A percentile compares a stretch with the other conserved stretches of the same genome.
These are phyloP conservation scores for Paspalum notatum DNA, from an alignment of 176 grass and related monocot species.

Conservation along the genomic window DNA sequence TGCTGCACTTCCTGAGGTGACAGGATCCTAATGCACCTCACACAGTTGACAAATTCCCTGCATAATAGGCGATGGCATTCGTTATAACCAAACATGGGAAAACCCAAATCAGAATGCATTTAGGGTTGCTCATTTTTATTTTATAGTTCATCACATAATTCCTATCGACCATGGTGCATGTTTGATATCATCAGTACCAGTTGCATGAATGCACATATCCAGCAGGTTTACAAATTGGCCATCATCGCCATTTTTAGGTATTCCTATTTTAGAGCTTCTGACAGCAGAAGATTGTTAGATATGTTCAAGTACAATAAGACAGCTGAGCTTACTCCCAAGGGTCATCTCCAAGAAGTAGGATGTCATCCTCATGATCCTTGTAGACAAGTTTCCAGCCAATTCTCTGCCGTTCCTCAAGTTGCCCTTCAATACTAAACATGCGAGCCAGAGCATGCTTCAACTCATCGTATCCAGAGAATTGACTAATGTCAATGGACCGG, in stretches of 20 bases:
- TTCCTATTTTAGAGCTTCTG: neutral
- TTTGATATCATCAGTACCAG: neutral
- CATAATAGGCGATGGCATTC: constrained; percentile 2
- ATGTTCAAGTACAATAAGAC: neutral
- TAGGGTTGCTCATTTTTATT: constrained; percentile 9
- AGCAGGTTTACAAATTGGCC: neutral
- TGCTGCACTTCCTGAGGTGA: constrained; percentile 82
- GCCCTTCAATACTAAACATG: constrained; percentile 78
- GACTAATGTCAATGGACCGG: constrained; percentile 72
- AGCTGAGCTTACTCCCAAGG: constrained; percentile 72
- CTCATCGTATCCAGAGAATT: constrained; percentile 61
- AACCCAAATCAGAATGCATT: neutral
- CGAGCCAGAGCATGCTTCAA: constrained; percentile 59
- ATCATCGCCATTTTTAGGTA: neutral
- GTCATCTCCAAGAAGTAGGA: constrained; percentile 75
- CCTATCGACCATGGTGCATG: neutral
- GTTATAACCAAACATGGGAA: constrained; percentile 9
- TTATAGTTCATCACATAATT: neutral
- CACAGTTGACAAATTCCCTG: constrained; percentile 84
- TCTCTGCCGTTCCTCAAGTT: constrained; percentile 70
- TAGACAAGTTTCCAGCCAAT: constrained; percentile 79
- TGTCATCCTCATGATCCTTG: constrained; percentile 70
- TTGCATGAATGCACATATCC: neutral
- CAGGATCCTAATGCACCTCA: constrained; percentile 71
- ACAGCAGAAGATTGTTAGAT: neutral